Conservation (phyloP, 495 filamentous ascomycete species). For the Penicillium fimorum region DNA sequence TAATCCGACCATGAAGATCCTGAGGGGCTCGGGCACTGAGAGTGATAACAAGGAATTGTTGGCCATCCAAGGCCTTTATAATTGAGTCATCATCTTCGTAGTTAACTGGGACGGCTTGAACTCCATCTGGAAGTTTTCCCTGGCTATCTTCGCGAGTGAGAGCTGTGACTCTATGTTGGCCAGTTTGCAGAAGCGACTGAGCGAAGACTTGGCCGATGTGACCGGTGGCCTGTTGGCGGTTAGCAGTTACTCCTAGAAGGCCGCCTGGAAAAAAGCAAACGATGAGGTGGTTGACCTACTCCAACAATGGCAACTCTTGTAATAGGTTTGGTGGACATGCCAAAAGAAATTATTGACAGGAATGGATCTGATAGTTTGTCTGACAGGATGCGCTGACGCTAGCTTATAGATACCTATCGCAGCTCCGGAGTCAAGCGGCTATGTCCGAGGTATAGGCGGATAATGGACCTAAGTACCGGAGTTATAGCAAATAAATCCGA, state of each 20-base stretch:
- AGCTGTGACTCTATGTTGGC: constrained; percentile 53
- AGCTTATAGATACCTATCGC: background rate
- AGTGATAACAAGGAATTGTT: constrained; percentile 60
- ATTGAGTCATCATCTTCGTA: constrained; percentile 48
- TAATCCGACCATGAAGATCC: constrained; percentile 47
- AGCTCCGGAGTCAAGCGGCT: background rate
- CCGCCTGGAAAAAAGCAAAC: background rate
- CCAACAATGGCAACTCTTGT: constrained; percentile 21
- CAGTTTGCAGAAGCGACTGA: constrained; percentile 45
- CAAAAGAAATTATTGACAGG: background rate
- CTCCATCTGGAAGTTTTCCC: constrained; percentile 40
- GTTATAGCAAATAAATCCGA: background rate
- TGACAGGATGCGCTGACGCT: background rate
- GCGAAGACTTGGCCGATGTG: constrained; percentile 55
- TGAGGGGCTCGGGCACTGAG: constrained; percentile 40
- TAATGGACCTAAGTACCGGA: background rate
- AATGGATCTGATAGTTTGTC: background rate
- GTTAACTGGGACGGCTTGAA: constrained; percentile 42
- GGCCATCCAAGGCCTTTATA: constrained; percentile 46
- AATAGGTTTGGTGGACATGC: constrained; percentile 13
- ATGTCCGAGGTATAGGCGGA: background rate
- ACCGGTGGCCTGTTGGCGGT: constrained; percentile 53
- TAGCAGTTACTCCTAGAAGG: background rate
- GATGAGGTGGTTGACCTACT: constrained; percentile 2
- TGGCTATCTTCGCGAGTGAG: constrained; percentile 49